Conservation (phyloP, 1,284 basidiomycete species). For the Apiotrichum domesticum region DNA sequence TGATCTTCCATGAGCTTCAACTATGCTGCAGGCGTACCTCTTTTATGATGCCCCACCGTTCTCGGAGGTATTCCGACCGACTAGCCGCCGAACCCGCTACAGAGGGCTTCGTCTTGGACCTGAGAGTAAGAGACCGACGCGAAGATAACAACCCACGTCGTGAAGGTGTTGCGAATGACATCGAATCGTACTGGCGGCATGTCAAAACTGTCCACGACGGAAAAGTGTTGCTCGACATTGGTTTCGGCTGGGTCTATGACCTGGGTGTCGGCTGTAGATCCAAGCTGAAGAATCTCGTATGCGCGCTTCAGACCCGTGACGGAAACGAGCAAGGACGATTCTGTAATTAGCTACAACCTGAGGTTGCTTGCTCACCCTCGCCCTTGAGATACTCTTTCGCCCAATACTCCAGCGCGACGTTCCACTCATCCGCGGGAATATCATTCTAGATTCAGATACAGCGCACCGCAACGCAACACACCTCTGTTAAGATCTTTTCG, state of each 20-base stretch:
- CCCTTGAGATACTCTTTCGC: constrained; percentile 87
- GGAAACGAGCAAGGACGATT: constrained; percentile 34
- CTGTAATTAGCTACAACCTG: constrained; percentile 9
- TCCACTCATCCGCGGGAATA: constrained; percentile 53
- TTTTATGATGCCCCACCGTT: constrained; percentile 77
- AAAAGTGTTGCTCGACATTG: constrained; percentile 78
- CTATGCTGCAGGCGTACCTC: constrained; percentile 51
- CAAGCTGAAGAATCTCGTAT: constrained; percentile 72
- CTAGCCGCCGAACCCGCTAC: constrained; percentile 73
- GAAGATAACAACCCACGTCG: constrained; percentile 11
- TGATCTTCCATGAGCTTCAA: constrained; percentile 45
- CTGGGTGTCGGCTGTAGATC: constrained; percentile 52
- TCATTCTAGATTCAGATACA: constrained; percentile 52
- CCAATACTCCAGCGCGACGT: constrained; percentile 67
- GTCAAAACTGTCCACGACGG: constrained; percentile 81
- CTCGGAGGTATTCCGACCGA: constrained; percentile 66
- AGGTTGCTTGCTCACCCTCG: constrained; percentile 57
- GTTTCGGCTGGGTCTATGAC: constrained; percentile 55
- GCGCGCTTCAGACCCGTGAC: constrained; percentile 62
- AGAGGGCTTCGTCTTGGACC: constrained; percentile 53
- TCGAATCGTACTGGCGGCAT: constrained; percentile 93
- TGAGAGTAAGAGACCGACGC: constrained; percentile 16
- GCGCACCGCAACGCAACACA: constrained; percentile 8
- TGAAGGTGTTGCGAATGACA: constrained; percentile 54
- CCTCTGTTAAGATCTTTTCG: constrained; percentile 42